A percentile compares a stretch with the other conserved stretches of the same genome.
phyloP scores from a whole-genome alignment of 371 early-diverging fungal genomes.

The Mortierella sp. region DNA sequence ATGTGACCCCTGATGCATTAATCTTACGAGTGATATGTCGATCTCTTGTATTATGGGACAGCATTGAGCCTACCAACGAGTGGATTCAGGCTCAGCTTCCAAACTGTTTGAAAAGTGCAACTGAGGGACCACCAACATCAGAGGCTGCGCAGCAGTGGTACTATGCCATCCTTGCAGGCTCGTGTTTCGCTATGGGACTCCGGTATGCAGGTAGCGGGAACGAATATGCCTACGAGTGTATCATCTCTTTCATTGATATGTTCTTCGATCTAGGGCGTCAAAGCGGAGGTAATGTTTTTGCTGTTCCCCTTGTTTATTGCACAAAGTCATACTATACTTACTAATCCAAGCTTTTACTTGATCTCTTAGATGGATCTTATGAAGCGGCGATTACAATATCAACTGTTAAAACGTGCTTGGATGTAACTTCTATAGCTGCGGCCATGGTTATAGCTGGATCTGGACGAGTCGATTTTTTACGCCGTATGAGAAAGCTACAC shows the following conservation, averaged over 20 bases:
- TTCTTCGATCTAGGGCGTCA: constrained; percentile 55
- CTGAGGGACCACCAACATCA: constrained; percentile 27
- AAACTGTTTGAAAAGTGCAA: constrained; percentile 55
- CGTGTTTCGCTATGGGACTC: constrained; percentile 82
- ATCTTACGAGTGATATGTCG: constrained; percentile 73
- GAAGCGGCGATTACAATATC: constrained; percentile 68
- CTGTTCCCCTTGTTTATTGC: background rate
- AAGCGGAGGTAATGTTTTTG: constrained; percentile 13
- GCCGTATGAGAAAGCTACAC: constrained; percentile 66
- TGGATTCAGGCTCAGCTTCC: constrained; percentile 83
- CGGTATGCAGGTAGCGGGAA: constrained; percentile 84
- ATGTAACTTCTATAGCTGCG: constrained; percentile 70
- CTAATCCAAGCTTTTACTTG: background rate
- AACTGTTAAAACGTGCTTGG: constrained; percentile 67
- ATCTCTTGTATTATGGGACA: constrained; percentile 80
- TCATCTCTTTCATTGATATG: constrained; percentile 61
- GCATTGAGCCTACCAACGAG: constrained; percentile 61
- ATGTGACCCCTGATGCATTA: constrained; percentile 77
- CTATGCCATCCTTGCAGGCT: constrained; percentile 78
- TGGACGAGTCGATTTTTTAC: constrained; percentile 71
- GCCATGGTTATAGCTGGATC: constrained; percentile 88
- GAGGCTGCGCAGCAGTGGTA: constrained; percentile 68
- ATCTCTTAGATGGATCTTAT: constrained; percentile 55
- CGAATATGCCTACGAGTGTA: constrained; percentile 57
- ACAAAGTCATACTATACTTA: background rate